These are phyloP conservation scores for Chlorella sorokiniana DNA, from an alignment of 139 green algal species.

Conservation along the genomic window DNA sequence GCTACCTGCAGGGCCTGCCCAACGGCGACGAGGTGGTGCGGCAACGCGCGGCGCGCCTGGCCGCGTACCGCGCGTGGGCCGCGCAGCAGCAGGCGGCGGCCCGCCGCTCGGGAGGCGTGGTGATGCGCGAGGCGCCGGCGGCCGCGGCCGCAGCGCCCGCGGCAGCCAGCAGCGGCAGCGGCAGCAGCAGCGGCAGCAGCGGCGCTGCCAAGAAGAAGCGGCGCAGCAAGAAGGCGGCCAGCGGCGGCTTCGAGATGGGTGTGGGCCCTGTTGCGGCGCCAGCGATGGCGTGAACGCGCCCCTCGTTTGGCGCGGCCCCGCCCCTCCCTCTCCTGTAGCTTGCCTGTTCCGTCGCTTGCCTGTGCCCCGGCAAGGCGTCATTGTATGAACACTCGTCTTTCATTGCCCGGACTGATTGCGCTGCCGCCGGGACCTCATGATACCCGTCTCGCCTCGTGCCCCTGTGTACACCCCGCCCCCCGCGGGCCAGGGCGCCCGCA, in stretches of 20 bases:
- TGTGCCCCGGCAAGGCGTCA: background rate
- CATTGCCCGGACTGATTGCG: conserved; percentile 7
- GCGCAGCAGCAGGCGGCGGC: conserved; percentile 17
- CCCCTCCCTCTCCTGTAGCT: conserved; percentile 17
- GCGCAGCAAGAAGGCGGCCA: conserved; percentile 13
- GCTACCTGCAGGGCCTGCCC: conserved; percentile 42
- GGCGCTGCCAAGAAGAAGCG: conserved; percentile 16
- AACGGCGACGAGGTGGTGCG: conserved; percentile 23
- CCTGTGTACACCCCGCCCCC: background rate
- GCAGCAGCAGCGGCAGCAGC: conserved; percentile 4
- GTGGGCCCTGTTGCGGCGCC: conserved; percentile 15
- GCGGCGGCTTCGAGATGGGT: conserved; percentile 29
- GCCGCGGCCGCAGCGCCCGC: background rate
- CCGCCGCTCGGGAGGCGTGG: background rate
- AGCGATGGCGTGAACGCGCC: background rate
- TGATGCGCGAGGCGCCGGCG: conserved; percentile 4
- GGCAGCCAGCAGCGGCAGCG: background rate
- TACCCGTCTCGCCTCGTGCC: background rate
- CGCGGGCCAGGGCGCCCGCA: background rate
- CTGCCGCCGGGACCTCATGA: conserved; percentile 16
- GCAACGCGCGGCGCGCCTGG: background rate
- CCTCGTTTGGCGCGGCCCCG: background rate
- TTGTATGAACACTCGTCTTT: conserved; percentile 32
- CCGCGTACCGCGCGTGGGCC: conserved; percentile 1
- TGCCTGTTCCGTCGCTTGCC: background rate